A percentile compares a stretch with the other conserved stretches of the same genome.
phyloP scores from a whole-genome alignment of 129 eudicot genomes.

The Gnaphalium uliginosum region DNA sequence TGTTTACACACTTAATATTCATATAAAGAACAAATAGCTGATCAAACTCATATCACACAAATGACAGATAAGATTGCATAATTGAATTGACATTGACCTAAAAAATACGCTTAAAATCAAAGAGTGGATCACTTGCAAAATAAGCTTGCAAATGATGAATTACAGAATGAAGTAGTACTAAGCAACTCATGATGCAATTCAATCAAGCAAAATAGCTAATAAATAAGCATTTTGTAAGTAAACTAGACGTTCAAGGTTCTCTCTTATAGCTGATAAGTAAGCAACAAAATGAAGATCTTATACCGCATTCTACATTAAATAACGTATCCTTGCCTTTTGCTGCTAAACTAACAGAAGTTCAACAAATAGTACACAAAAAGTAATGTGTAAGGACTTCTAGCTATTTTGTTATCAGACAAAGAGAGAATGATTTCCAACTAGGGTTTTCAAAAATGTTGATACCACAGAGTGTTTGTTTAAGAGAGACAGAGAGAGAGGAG shows the following conservation, averaged over 20 bases:
- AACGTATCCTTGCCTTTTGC: background rate
- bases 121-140: background rate
- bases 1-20: slow-evolving; percentile 15
- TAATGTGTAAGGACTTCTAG: background rate
- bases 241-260: background rate
- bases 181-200: background rate
- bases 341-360: slow-evolving; percentile 1
- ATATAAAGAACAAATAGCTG: slow-evolving; percentile 1
- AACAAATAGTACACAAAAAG: background rate
- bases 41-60: background rate
- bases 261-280: background rate
- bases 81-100: background rate
- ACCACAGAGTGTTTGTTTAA: background rate
- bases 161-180: background rate
- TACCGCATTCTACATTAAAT: background rate
- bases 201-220: slow-evolving; percentile 3
- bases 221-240: background rate
- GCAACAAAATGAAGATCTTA: background rate
- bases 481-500: background rate
- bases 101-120: background rate
- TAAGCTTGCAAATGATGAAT: slow-evolving; percentile 8
- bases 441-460: background rate
- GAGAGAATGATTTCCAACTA: background rate
- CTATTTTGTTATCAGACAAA: background rate
- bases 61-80: background rate